Conservation (phyloP, 371 early-diverging fungal species). For the Mucor piriformis region DNA sequence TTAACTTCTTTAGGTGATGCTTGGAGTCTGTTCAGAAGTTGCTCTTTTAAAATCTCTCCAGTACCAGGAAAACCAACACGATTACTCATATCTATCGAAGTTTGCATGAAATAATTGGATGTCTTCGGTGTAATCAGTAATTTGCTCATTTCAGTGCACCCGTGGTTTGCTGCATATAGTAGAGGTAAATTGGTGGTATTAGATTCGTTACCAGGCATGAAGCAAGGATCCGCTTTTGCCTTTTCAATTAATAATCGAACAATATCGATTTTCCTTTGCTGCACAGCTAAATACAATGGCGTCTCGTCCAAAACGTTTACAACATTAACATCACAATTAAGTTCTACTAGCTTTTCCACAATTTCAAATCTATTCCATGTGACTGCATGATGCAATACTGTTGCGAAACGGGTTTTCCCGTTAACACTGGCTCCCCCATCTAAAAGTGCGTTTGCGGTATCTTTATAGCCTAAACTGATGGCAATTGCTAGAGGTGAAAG, state of each 20-base stretch:
- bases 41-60: conserved; percentile 19
- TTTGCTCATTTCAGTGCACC: conserved; percentile 48
- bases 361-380: conserved; percentile 51
- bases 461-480: conserved; percentile 40
- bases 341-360: conserved; percentile 35
- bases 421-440: conserved; percentile 43
- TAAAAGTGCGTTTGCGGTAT: conserved; percentile 28
- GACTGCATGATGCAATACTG: conserved; percentile 49
- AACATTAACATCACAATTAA: conserved; percentile 35
- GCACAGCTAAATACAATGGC: conserved; percentile 48
- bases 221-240: conserved; percentile 46
- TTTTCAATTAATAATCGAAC: conserved; percentile 39
- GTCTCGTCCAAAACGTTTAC: conserved; percentile 49
- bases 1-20: not conserved
- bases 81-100: conserved; percentile 35
- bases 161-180: conserved; percentile 55
- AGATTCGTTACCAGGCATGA: conserved; percentile 1
- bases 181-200: conserved; percentile 38
- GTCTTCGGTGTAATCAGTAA: conserved; percentile 39
- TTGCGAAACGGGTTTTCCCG: conserved; percentile 30
- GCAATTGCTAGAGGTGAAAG: conserved; percentile 48
- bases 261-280: conserved; percentile 53
- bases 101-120: conserved; percentile 32
- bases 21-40: not conserved
- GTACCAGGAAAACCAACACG: conserved; percentile 27